Evolutionary conservation across 2,329 filamentous ascomycete genomes (phyloP).

Genomic region (Cadophora luteo-olivacea): DNA sequence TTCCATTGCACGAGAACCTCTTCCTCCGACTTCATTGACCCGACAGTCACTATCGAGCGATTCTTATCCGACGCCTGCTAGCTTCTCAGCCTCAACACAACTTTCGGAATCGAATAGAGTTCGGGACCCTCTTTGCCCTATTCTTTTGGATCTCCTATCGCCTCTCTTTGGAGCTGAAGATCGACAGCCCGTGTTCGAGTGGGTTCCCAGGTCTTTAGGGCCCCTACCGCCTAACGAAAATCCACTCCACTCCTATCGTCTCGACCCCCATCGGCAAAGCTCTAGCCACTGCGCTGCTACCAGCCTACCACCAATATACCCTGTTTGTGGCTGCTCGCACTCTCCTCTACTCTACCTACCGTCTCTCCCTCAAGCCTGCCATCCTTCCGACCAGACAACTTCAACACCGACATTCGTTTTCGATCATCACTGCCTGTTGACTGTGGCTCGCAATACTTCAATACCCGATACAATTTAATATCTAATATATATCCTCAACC

Average conservation of each 20-base stretch:
- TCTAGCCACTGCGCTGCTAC: constrained; percentile 21
- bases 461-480: constrained; percentile 24
- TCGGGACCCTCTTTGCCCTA: constrained; percentile 3
- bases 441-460: constrained; percentile 17
- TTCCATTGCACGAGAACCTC: neutral
- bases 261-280: constrained; percentile 11
- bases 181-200: constrained; percentile 29
- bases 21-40: neutral
- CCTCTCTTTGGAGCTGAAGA: constrained; percentile 27
- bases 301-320: constrained; percentile 26
- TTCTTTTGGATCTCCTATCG: neutral
- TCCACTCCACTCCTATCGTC: constrained; percentile 18
- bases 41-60: neutral
- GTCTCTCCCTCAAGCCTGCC: constrained; percentile 19
- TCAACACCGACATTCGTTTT: constrained; percentile 29
- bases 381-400: constrained; percentile 7
- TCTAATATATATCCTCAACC: constrained; percentile 28
- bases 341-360: neutral
- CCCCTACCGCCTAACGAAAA: constrained; percentile 14
- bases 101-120: constrained; percentile 9
- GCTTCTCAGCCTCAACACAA: constrained; percentile 4
- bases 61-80: neutral
- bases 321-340: constrained; percentile 13
- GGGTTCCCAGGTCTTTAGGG: constrained; percentile 17
- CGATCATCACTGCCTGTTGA: constrained; percentile 18